phyloP scores from a whole-genome alignment of 306 rosid species.

The Cucumis sativus region DNA sequence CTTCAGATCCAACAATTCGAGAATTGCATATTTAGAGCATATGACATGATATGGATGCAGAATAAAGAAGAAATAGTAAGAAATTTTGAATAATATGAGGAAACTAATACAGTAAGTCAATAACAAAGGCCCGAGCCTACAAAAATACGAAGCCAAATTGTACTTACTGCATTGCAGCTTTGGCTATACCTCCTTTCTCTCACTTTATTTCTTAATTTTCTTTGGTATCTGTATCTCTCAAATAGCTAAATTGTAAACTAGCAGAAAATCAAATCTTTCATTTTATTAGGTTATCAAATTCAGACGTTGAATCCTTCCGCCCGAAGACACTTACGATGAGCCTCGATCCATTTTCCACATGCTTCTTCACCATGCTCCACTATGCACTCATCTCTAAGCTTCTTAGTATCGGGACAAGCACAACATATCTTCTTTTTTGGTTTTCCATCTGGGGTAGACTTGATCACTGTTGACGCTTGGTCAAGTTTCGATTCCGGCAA shows the following conservation, averaged over 20 bases:
- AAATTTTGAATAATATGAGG: background rate
- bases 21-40: background rate
- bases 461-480: slow-evolving; percentile 1
- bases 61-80: background rate
- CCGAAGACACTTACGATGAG: slow-evolving; percentile 72
- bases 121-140: background rate
- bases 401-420: slow-evolving; percentile 76
- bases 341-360: slow-evolving; percentile 82
- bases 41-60: background rate
- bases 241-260: background rate
- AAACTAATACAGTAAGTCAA: background rate
- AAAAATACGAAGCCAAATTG: background rate
- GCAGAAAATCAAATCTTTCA: background rate
- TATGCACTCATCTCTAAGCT: slow-evolving; percentile 75
- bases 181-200: background rate
- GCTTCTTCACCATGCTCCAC: slow-evolving; percentile 81
- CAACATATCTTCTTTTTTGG: slow-evolving; percentile 85
- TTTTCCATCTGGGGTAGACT: slow-evolving; percentile 27
- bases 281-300: background rate
- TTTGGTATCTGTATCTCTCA: background rate
- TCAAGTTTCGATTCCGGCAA: slow-evolving; percentile 16
- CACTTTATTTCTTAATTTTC: background rate
- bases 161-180: background rate
- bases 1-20: background rate
- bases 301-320: slow-evolving; percentile 77